These are phyloP conservation scores for Erucastrum elatum DNA, from an alignment of 345 rosid genomes.

Conservation along the genomic window DNA sequence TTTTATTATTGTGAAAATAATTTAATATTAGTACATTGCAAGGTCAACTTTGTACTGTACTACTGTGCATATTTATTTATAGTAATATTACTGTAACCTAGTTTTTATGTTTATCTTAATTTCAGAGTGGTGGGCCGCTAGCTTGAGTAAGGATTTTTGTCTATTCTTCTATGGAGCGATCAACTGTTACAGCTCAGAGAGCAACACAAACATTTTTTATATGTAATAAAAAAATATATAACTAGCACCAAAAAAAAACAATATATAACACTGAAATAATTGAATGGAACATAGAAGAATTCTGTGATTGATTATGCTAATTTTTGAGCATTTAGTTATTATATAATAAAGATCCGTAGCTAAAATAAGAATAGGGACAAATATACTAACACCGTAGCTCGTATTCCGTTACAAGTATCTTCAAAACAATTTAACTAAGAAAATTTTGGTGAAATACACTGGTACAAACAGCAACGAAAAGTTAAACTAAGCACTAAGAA, in stretches of 20 bases:
- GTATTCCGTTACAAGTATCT: background rate
- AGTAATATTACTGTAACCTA: conserved; percentile 1
- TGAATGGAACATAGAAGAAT: conserved; percentile 21
- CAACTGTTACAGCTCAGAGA: conserved; percentile 33
- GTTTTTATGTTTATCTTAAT: background rate
- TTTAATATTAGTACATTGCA: conserved; percentile 13
- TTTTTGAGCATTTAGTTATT: background rate
- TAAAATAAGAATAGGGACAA: background rate
- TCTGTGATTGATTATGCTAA: background rate
- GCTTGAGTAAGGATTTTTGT: conserved; percentile 12
- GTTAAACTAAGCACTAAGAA: too few species aligned
- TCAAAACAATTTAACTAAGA: background rate
- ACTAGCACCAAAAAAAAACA: too few species aligned
- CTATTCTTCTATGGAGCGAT: conserved; percentile 15
- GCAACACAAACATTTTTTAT: conserved; percentile 23
- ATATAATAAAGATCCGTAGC: conserved; percentile 7
- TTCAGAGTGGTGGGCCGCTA: conserved; percentile 28
- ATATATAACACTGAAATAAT: background rate
- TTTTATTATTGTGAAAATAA: background rate
- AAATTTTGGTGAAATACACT: background rate
- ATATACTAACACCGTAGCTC: background rate
- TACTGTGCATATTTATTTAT: conserved; percentile 12
- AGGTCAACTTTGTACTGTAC: conserved; percentile 35
- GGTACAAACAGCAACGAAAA: background rate
- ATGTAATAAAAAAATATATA: background rate